phyloP scores from a whole-genome alignment of 2,329 filamentous ascomycete species.

The Plenodomus tracheiphilus region DNA sequence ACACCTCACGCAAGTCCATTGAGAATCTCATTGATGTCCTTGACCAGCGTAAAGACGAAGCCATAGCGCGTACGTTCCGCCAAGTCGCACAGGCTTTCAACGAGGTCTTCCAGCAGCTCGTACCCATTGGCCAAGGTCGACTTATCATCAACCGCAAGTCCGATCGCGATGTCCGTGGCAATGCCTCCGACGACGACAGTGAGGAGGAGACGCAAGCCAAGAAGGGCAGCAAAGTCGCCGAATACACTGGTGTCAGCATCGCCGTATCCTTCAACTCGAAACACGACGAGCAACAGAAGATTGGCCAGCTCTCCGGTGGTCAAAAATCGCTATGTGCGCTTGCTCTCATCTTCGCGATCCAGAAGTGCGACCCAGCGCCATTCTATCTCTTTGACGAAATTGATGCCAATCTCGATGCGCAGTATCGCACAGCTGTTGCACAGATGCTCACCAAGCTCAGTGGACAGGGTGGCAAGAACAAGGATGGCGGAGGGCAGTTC shows the following conservation, averaged over 20 bases:
- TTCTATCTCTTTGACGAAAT: slow-evolving; percentile 99
- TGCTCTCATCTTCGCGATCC: slow-evolving; percentile 98
- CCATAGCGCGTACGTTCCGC: slow-evolving; percentile 97
- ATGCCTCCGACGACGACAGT: slow-evolving; percentile 52
- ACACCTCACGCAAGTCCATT: slow-evolving; percentile 83
- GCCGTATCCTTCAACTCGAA: slow-evolving; percentile 99
- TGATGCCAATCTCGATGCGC: slow-evolving; percentile 95
- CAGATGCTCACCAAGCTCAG: slow-evolving; percentile 71
- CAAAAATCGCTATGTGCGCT: slow-evolving; percentile 97
- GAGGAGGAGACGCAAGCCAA: slow-evolving; percentile 41
- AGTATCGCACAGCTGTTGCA: slow-evolving; percentile 95
- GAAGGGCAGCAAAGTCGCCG: slow-evolving; percentile 67
- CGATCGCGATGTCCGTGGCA: slow-evolving; percentile 67
- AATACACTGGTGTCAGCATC: slow-evolving; percentile 95
- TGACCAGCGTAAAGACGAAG: slow-evolving; percentile 95
- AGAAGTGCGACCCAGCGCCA: slow-evolving; percentile 93
- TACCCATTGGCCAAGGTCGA: slow-evolving; percentile 88
- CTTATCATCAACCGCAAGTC: slow-evolving; percentile 91
- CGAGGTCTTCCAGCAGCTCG: slow-evolving; percentile 90
- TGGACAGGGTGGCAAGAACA: slow-evolving; percentile 45
- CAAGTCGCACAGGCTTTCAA: slow-evolving; percentile 94
- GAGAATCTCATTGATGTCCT: slow-evolving; percentile 90
- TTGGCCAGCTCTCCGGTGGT: slow-evolving; percentile 94
- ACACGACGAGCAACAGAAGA: slow-evolving; percentile 96
- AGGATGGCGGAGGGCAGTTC: slow-evolving; percentile 70